Percentiles rank a stretch among this genome's conserved stretches.
These are phyloP conservation scores for Cardamine chenopodiifolia DNA, from an alignment of 345 rosid species.

Conservation along the genomic window DNA sequence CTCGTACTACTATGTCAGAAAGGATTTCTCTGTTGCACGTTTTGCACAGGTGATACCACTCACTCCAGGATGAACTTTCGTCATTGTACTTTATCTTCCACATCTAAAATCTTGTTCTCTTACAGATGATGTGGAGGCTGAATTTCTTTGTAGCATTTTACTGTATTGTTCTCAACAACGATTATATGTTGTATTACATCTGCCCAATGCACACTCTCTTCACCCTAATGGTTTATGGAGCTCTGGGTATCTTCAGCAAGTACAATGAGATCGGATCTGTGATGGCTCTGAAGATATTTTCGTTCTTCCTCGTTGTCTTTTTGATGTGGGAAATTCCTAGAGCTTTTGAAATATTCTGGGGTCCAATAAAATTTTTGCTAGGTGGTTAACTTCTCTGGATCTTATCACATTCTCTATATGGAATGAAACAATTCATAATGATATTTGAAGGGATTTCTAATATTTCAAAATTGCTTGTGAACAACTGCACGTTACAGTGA, in stretches of 20 bases:
- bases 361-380: slow-evolving; percentile 72
- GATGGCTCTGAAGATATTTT: slow-evolving; percentile 78
- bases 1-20: slow-evolving; percentile 91
- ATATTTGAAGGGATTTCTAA: neutral
- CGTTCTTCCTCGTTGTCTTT: slow-evolving; percentile 84
- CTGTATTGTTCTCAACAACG: slow-evolving; percentile 91
- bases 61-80: slow-evolving; percentile 12
- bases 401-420: neutral
- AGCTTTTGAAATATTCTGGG: slow-evolving; percentile 75
- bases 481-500: slow-evolving; percentile 72
- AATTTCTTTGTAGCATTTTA: slow-evolving; percentile 89
- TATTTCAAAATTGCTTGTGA: slow-evolving; percentile 22
- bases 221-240: slow-evolving; percentile 93
- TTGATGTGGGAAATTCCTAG: slow-evolving; percentile 96
- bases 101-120: slow-evolving; percentile 27
- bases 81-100: neutral
- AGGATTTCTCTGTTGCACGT: slow-evolving; percentile 92
- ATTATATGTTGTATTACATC: slow-evolving; percentile 91
- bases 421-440: neutral
- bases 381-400: slow-evolving; percentile 51
- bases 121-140: slow-evolving; percentile 99
- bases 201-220: slow-evolving; percentile 99
- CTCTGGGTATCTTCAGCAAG: slow-evolving; percentile 83
- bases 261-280: slow-evolving; percentile 88
- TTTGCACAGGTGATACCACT: slow-evolving; percentile 72